Conservation (phyloP, 2,329 filamentous ascomycete genomes). For the Fusarium multiceps region DNA sequence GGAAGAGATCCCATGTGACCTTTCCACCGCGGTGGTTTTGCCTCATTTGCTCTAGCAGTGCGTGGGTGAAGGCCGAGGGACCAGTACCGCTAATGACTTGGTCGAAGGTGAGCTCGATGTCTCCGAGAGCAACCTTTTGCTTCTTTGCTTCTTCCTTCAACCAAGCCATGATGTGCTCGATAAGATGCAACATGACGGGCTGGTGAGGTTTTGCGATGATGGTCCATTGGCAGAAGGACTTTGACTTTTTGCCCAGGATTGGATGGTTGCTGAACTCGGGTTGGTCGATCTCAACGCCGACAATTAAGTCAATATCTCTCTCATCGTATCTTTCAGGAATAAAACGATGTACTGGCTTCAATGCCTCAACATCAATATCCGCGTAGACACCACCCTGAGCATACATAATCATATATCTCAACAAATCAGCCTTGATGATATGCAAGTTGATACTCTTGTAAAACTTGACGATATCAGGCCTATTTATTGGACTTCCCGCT, state of each 20-base stretch:
- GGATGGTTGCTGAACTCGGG: slow-evolving; percentile 72
- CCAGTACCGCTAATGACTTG: slow-evolving; percentile 80
- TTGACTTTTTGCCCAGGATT: slow-evolving; percentile 74
- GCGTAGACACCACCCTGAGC: slow-evolving; percentile 81
- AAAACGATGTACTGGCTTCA: slow-evolving; percentile 51
- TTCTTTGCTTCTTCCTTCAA: slow-evolving; percentile 67
- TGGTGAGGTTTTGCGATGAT: slow-evolving; percentile 76
- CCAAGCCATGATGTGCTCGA: slow-evolving; percentile 77
- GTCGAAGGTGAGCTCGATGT: slow-evolving; percentile 76
- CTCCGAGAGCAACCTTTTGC: slow-evolving; percentile 68
- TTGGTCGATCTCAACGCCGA: slow-evolving; percentile 78
- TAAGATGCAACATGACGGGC: slow-evolving; percentile 74
- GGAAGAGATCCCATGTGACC: slow-evolving; percentile 73
- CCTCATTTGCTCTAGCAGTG: slow-evolving; percentile 73
- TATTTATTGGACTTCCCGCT: slow-evolving; percentile 70
- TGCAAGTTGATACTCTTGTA: slow-evolving; percentile 70
- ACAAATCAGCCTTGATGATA: slow-evolving; percentile 74
- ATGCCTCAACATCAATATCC: slow-evolving; percentile 58
- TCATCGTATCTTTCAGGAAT: slow-evolving; percentile 67
- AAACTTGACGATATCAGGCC: slow-evolving; percentile 72
- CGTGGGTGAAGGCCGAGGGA: slow-evolving; percentile 75
- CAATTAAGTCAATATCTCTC: slow-evolving; percentile 75
- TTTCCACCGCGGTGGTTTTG: slow-evolving; percentile 49
- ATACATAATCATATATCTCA: slow-evolving; percentile 77
- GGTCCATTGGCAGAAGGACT: slow-evolving; percentile 81